Evolutionary conservation across 1,139 yeast species (phyloP), one percentile per base, ranked within the genome.

Genomic region (Sugiyamaella novakii): DNA sequence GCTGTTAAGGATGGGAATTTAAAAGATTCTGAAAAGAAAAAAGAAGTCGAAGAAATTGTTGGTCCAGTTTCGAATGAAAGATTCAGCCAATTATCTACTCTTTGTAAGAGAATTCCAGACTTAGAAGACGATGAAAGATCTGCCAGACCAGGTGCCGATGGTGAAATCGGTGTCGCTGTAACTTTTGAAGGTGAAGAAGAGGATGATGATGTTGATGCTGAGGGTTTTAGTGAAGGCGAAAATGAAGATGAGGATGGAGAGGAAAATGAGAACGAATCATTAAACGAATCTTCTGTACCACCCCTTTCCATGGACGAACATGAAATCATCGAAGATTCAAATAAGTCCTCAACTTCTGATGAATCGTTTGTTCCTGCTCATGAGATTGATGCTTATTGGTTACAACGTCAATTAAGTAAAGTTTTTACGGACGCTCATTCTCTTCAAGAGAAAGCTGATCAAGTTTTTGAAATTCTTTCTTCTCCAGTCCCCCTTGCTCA

Each of bases 21-120:
- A 51, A 76, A 69, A 47, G 85, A 71, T 46, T 61, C 62, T 1
- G 69, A 67, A 40, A 73, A 71, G 54, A 72, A 71, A 50, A 58
- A 59, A 34, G 66, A 66, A 24, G 60, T 79, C 1, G 78, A 77
- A 50, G 70, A 71, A 5, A 72, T 83, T 5, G 61, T 89, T 18
- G 84, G 75, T 8, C 57, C 63, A 15, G 56, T 87, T 0, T 57
- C 71, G 1, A 79, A 76, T 46, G 70, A 72, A 4, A 71, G 73
- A 12, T 80, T 85, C 62, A 76, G 80, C 48, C 78, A 76, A 31
- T 69, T 87, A 48, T 58, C 79, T 22, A 74, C 74, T 17, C 66
- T 84, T 43, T 70, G 80, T 3, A 74, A 76, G 37, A 68, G 73
- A 24, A 78, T 91, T 38, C 76, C 83, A 0, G 96, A 84, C 58